Conservation (phyloP, 2,329 filamentous ascomycete species). For the Penicillium decumbens region DNA sequence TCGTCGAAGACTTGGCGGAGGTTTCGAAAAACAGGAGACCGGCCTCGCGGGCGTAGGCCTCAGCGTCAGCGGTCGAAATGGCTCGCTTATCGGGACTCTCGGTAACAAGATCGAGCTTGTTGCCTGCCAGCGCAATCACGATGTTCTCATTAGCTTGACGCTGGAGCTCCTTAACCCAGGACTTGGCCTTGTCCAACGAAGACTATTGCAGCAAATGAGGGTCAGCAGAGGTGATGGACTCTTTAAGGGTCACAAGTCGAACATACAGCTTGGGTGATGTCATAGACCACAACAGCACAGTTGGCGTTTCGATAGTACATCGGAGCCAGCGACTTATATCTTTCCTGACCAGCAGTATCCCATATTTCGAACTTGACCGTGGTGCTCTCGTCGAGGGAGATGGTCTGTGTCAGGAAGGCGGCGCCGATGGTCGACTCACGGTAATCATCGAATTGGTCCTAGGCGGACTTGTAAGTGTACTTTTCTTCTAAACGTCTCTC, state of each 20-base stretch:
- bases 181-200: conserved; percentile 97
- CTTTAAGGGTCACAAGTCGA: background rate
- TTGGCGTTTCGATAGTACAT: conserved; percentile 99
- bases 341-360: conserved; percentile 97
- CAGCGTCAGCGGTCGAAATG: conserved; percentile 80
- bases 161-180: conserved; percentile 98
- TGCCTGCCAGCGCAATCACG: conserved; percentile 94
- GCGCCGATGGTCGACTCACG: conserved; percentile 97
- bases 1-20: conserved; percentile 94
- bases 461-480: conserved; percentile 7
- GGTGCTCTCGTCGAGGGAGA: conserved; percentile 94
- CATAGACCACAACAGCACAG: conserved; percentile 97
- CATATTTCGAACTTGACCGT: conserved; percentile 99
- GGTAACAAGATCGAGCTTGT: conserved; percentile 93
- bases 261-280: conserved; percentile 96
- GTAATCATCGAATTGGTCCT: conserved; percentile 99
- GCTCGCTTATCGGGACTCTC: conserved; percentile 95
- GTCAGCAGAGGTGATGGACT: conserved; percentile 15
- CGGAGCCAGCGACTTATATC: conserved; percentile 96
- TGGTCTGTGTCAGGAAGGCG: conserved; percentile 97
- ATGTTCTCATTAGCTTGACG: conserved; percentile 99
- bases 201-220: conserved; percentile 52
- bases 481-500: background rate
- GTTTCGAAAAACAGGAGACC: conserved; percentile 97
- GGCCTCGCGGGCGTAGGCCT: conserved; percentile 90